Base-by-base conservation (phyloP, 2,329 filamentous ascomycete genomes). In the Rhexocercosporidium sp. region DNA sequence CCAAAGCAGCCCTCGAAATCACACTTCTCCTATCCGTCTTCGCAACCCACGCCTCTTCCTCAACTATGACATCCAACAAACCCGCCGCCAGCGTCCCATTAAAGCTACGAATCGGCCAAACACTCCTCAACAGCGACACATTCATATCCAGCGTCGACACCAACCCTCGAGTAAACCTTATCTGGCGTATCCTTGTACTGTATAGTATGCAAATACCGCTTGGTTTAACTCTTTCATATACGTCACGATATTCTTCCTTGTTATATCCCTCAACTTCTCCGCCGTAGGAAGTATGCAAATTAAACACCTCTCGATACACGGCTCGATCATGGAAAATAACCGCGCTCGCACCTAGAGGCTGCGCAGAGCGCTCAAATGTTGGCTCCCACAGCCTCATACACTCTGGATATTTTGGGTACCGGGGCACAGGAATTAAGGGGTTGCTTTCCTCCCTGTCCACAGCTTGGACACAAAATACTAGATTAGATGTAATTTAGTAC, bases 1-100 rank as follows among this genome's bases (percentile, higher is more conserved):
- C 37, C 11, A 71, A 56, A 22, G 67, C 66, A 7, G 62, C 51
- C 57, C 57, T 66, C 41, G 62, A 57, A 47, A 66, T 62, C 27
- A 25, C 56, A 3, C 54, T 60, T 27, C 69, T 44, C 20, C 59
- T 54, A 62, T 67, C 67, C 34, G 22, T 22, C 44, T 69, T 62
- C n/a, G 67, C 67, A 20, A 71, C 37, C 51, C 47, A 71, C 41
- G 62, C 56, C 59, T 71, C 69, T 31, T 69, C 67, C 27, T 29
- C 65, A 2, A 67, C 66, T 9, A 71, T n/a, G 14, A 71, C 59
- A 54, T 69, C 66, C 29, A 71, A 25, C 41, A 71, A 49, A 66
- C 69, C 67, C n/a, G 54, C 54, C n/a, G 18, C 46, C 8, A 63
- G 27, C 25, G 56, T 66, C 9, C 68, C 68, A 44, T 61, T 68